These are phyloP conservation scores for Neocucurbitaria cava DNA, from an alignment of 2,329 filamentous ascomycete species.

Conservation along the genomic window DNA sequence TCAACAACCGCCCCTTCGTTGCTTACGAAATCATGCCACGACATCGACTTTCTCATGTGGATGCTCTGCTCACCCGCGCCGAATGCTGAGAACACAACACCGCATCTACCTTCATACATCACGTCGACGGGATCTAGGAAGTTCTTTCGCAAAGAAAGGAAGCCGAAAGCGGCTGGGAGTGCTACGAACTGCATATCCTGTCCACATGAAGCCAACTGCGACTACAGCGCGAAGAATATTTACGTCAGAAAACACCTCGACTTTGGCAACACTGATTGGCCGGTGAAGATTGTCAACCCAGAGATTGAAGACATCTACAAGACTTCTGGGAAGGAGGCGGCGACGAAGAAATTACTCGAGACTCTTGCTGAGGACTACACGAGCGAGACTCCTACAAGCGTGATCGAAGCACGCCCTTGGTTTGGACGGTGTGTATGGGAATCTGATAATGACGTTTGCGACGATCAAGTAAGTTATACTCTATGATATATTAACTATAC, in stretches of 20 bases:
- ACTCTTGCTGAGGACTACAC: slow-evolving; percentile 63
- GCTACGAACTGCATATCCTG: slow-evolving; percentile 91
- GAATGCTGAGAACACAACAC: slow-evolving; percentile 48
- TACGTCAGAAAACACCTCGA: slow-evolving; percentile 75
- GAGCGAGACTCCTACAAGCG: slow-evolving; percentile 58
- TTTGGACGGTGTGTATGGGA: slow-evolving; percentile 97
- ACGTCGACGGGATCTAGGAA: slow-evolving; percentile 78
- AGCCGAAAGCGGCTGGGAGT: slow-evolving; percentile 74
- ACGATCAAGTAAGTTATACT: no score
- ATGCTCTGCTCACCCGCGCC: slow-evolving; percentile 76
- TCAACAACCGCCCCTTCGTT: slow-evolving; percentile 79
- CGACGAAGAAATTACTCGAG: slow-evolving; percentile 58
- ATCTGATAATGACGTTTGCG: slow-evolving; percentile 88
- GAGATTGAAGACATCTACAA: slow-evolving; percentile 82
- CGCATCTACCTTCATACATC: slow-evolving; percentile 79
- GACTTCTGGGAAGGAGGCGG: slow-evolving; percentile 55
- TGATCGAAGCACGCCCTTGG: slow-evolving; percentile 66
- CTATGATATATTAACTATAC: no score
- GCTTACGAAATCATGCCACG: slow-evolving; percentile 94
- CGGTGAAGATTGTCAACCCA: slow-evolving; percentile 85
- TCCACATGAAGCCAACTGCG: slow-evolving; percentile 74
- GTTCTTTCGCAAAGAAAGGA: slow-evolving; percentile 77
- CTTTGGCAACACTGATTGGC: slow-evolving; percentile 76
- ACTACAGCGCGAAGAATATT: slow-evolving; percentile 84
- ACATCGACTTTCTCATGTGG: slow-evolving; percentile 94